Percentiles rank a stretch among this genome's conserved stretches.
These are phyloP conservation scores for Trypanosoma vivax DNA, from an alignment of 208 protist species.

Conservation along the genomic window DNA sequence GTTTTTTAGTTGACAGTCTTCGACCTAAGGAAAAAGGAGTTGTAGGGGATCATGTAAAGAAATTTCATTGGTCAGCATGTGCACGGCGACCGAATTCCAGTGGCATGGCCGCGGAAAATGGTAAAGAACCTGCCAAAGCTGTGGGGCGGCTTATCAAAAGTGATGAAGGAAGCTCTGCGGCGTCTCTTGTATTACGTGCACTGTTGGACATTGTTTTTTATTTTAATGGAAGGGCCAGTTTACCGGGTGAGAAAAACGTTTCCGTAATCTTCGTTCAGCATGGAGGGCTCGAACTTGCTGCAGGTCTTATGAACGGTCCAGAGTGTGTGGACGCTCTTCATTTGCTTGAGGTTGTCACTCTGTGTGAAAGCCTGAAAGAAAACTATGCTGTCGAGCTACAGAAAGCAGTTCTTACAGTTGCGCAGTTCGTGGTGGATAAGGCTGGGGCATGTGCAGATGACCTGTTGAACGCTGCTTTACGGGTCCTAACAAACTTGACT, in stretches of 20 bases:
- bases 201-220: constrained; percentile 33
- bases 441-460: neutral
- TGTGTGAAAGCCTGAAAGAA: constrained; percentile 7
- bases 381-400: neutral
- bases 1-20: constrained; percentile 1
- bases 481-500: constrained; percentile 67
- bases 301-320: constrained; percentile 5
- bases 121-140: neutral
- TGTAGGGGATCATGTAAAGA: no score
- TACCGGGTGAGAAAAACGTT: constrained; percentile 10
- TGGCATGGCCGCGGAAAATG: neutral
- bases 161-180: constrained; percentile 12
- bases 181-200: constrained; percentile 16
- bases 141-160: constrained; percentile 7
- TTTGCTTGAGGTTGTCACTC: constrained; percentile 20
- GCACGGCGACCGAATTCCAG: neutral
- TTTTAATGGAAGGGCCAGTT: constrained; percentile 15
- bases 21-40: neutral
- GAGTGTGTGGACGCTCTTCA: constrained; percentile 19
- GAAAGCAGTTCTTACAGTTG: constrained; percentile 3
- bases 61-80: no score
- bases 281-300: constrained; percentile 27
- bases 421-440: constrained; percentile 1
- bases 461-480: constrained; percentile 24
- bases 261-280: constrained; percentile 23